Evolutionary conservation across 1,284 basidiomycete genomes (phyloP), one percentile per base, ranked within the genome.

Genomic region (Exobasidium cylindrosporum): DNA sequence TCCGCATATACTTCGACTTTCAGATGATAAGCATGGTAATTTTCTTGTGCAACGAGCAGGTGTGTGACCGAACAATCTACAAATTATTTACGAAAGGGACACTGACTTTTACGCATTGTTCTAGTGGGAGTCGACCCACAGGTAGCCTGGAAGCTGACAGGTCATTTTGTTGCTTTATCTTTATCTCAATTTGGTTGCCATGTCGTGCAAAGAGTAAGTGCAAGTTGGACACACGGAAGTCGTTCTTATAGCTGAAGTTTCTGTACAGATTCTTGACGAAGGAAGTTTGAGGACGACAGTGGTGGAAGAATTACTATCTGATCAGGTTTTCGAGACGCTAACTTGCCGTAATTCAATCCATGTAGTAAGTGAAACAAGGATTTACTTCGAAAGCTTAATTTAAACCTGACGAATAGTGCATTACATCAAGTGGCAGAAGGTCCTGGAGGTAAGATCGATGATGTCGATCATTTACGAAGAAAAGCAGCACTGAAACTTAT

Each of bases 171-270:
- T 13, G 55, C 65, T 14, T 67, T 79, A 26, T 53, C 72, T 24
- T 61, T 74, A 32, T 73, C 69, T 24, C 73, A 73, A 21, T 72
- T 68, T 43, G 76, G 76, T 23, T 70, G 72, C 23, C 72, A 77
- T 35, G 75, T 79, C 1, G 68, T 78, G 24, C 74, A 72, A 58
- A 61, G 65, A 23, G 35, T 40, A 17, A 17, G 61, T 64, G 35
- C 35, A 40, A 40, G 50, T 53, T 59, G 1, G 14, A 7, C 11
- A 3, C 4, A 30, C 56, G 56, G 28, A 11, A 17, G 44, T 11
- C 1, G 56, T 23, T 6, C 23, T 35, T 49, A 11, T 10, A 7
- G 46, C 7, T 10, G 4, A 50, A 28, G 1, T 10, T 40, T 17
- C 35, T 10, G 21, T 40, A 4, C 32, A 61, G 63, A 62, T 70